Percentiles rank a stretch among this genome's conserved stretches.
phyloP scores from a whole-genome alignment of 2,329 filamentous ascomycete species.

The Acrocalymma vagum region DNA sequence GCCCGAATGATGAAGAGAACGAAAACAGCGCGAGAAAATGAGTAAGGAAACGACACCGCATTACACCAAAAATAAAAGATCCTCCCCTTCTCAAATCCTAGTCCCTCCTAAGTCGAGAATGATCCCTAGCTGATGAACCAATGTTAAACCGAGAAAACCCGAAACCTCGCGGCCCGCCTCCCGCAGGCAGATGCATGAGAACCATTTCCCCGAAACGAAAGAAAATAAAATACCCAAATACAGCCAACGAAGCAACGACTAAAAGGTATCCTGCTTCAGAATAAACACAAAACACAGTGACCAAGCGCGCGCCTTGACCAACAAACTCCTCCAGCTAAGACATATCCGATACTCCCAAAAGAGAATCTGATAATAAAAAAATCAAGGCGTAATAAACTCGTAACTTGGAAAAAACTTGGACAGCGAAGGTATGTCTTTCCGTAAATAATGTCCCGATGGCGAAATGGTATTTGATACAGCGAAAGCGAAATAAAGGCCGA shows the following conservation, averaged over 20 bases:
- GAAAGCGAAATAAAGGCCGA: constrained; percentile 33
- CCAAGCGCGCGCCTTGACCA: constrained; percentile 12
- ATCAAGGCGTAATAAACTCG: constrained; percentile 33
- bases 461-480: constrained; percentile 45
- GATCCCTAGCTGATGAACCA: constrained; percentile 19
- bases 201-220: constrained; percentile 16
- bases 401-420: constrained; percentile 34
- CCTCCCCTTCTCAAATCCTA: constrained; percentile 13
- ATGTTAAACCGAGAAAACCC: too few relatives aligned
- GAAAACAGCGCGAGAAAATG: constrained; percentile 11
- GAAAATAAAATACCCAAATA: constrained; percentile 29
- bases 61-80: constrained; percentile 15
- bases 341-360: constrained; percentile 24
- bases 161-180: constrained; percentile 17
- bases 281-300: constrained; percentile 10
- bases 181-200: constrained; percentile 27
- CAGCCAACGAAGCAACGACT: constrained; percentile 25
- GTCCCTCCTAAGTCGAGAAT: constrained; percentile 18
- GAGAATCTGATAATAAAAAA: constrained; percentile 28
- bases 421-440: constrained; percentile 31
- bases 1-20: constrained; percentile 13
- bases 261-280: constrained; percentile 44
- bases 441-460: constrained; percentile 24
- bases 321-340: constrained; percentile 27
- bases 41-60: too few relatives aligned